Base-by-base conservation (phyloP, 768 basidiomycete genomes). In the Sporobolomyces roseus region DNA sequence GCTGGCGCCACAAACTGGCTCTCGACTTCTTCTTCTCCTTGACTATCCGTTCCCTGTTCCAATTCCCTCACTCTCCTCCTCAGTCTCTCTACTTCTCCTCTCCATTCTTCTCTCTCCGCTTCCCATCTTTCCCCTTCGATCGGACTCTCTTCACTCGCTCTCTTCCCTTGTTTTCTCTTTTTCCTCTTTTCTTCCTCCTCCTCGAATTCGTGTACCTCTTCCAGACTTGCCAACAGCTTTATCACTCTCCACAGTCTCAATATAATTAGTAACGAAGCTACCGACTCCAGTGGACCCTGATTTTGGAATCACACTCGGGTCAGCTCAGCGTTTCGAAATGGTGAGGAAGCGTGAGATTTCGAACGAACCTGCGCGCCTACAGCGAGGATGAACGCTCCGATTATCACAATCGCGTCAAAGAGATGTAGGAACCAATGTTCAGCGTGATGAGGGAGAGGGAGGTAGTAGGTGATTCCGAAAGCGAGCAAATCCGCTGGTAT, bases 241-340 rank as follows among this genome's bases (percentile, higher is more conserved):
- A 56, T 17, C 27, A 70, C 16, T 25, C 63, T 63, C 63, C 63
- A 65, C 29, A 70, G 41, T 2, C 63, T 51, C 27, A 65, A 46
- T 32, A 65, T 16, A 25, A 60, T 65, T 12, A 70, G 4, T 8
- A 70, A 36, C 1, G 58, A 61, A 10, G 53, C 63, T 35, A 65
- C 36, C 0, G 19, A 30, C n/a, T 25, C 25, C 17, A 27, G 25
- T 2, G 54, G n/a, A 12, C 66, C 60, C 66, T 68, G 48, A 25
- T 8, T 25, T 23, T 14, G 25, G 30, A 30, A 41, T 23, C 30
- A 41, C 17, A 27, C 5, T n/a, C 10, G 36, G 48, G 29, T 29
- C 21, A 49, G 54, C n/a, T n/a, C n/a, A 25, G 17, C 36, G 4
- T 54, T 17, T 41, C 54, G 54, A 16, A 25, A 5, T 41, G n/a